Base-by-base conservation (phyloP, 805 yeast species). In the Debaryomyces castellii region DNA sequence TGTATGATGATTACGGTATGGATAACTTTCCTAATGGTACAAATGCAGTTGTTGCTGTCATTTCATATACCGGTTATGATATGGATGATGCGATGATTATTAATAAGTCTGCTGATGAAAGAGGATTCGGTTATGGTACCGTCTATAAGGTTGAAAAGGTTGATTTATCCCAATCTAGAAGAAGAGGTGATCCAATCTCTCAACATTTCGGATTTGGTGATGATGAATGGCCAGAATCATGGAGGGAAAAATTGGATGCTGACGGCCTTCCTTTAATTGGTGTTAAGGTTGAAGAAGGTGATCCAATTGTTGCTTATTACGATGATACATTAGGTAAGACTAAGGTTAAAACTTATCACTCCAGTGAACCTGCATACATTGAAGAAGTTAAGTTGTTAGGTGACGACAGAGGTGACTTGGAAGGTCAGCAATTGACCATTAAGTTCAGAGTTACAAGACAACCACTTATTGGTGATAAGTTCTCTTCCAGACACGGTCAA, bases 61-160 rank as follows among this genome's bases (percentile, higher is more conserved):
- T 94, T 62, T 91, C 99, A 0, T 94, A 94, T 67, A 94, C 99
- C 1, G 99, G 99, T 57, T 94, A 94, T 64, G 99, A 94, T 87
- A 94, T 94, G 98, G 99, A 94, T 73, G 99, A 94, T 69, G 99
- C 99, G 63, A 92, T 94, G 98, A 94, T 94, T 60, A 81, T 94
- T 56, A 94, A 94, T 69, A 94, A 94, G 68, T 87, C 96, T 41
- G 97, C 98, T 0, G 96, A 91, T 59, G 99, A 94, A 71, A 81
- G 99, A 67, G 99, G 99, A 0, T 94, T 94, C 54, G 98, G 96
- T 16, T 92, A 94, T 59, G 99, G 99, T 71, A 88, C 96, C 7
- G 95, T 94, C 53, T 90, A 88, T 71, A 94, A 94, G 70, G 94
- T 87, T 24, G 99, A 94, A 66, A 89, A 89, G 70, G 78, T 94